Conservation (phyloP, 2,329 filamentous ascomycete species). For the Cladosporium oxysporum region DNA sequence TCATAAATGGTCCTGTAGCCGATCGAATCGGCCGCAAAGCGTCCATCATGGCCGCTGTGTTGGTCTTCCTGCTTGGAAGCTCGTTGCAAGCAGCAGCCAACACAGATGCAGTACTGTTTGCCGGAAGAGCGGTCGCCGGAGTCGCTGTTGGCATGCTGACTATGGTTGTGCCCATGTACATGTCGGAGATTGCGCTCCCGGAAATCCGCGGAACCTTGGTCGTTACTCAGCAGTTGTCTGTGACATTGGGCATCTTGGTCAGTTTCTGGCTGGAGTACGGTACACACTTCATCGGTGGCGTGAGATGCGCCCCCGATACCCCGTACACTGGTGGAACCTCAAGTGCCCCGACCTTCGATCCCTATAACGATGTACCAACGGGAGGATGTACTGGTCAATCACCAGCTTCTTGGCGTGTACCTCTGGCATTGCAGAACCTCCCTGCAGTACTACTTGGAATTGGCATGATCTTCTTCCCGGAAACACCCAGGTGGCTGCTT, state of each 20-base stretch:
- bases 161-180: slow-evolving; percentile 57
- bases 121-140: slow-evolving; percentile 34
- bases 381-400: slow-evolving; percentile 24
- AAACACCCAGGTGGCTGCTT: slow-evolving; percentile 21
- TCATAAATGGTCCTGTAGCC: slow-evolving; percentile 44
- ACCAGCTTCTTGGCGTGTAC: slow-evolving; percentile 24
- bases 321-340: slow-evolving; percentile 6
- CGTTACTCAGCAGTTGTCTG: slow-evolving; percentile 5
- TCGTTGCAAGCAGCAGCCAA: slow-evolving; percentile 44
- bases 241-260: slow-evolving; percentile 49
- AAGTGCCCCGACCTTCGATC: background rate
- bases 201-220: slow-evolving; percentile 14
- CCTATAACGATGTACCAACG: slow-evolving; percentile 4
- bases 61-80: slow-evolving; percentile 46
- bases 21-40: slow-evolving; percentile 45
- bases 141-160: slow-evolving; percentile 35
- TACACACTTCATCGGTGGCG: slow-evolving; percentile 32
- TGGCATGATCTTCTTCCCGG: slow-evolving; percentile 21
- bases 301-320: background rate
- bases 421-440: slow-evolving; percentile 2
- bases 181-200: slow-evolving; percentile 54
- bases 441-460: background rate
- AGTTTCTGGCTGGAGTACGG: slow-evolving; percentile 58
- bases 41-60: slow-evolving; percentile 44
- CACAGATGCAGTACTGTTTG: slow-evolving; percentile 36